A percentile compares a stretch with the other conserved stretches of the same genome.
phyloP scores from a whole-genome alignment of 768 basidiomycete species.

The Phlebiopsis flavidoalba region DNA sequence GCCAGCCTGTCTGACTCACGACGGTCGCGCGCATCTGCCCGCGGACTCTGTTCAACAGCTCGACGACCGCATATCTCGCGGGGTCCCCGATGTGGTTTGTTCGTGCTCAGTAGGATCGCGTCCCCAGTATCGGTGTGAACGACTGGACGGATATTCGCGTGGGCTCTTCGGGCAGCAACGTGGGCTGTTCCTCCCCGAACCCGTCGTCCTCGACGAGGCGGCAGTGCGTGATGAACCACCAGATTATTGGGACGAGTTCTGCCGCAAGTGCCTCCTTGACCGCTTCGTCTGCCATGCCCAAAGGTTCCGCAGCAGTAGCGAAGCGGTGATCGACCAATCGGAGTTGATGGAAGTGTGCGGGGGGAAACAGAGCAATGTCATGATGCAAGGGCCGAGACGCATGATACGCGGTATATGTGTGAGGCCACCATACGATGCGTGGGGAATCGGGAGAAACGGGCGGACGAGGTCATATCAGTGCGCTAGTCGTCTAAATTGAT shows the following conservation, averaged over 20 bases:
- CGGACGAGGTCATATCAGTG: constrained; percentile 4
- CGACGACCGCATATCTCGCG: constrained; percentile 72
- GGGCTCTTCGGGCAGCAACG: constrained; percentile 4
- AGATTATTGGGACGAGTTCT: constrained; percentile 76
- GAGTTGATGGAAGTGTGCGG: not conserved
- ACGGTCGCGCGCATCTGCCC: constrained; percentile 41
- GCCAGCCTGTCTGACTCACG: constrained; percentile 1
- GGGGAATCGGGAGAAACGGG: not conserved
- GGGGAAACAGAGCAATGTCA: not conserved
- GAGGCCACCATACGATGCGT: not conserved
- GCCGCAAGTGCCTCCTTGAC: constrained; percentile 86
- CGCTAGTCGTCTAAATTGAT: not conserved
- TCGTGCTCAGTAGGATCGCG: constrained; percentile 80
- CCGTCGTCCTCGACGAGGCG: constrained; percentile 23
- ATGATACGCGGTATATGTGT: not conserved
- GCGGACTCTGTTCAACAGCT: constrained; percentile 66
- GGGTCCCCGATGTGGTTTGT: constrained; percentile 66
- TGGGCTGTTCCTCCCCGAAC: not conserved
- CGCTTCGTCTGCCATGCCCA: constrained; percentile 54
- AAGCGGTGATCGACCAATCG: constrained; percentile 1
- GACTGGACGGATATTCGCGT: constrained; percentile 70
- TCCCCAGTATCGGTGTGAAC: constrained; percentile 90
- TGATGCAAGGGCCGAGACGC: constrained; percentile 2
- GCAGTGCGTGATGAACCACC: constrained; percentile 79
- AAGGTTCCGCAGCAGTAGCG: not conserved